phyloP scores from a whole-genome alignment of 2,329 filamentous ascomycete species.

The Cladorrhinum sp. region DNA sequence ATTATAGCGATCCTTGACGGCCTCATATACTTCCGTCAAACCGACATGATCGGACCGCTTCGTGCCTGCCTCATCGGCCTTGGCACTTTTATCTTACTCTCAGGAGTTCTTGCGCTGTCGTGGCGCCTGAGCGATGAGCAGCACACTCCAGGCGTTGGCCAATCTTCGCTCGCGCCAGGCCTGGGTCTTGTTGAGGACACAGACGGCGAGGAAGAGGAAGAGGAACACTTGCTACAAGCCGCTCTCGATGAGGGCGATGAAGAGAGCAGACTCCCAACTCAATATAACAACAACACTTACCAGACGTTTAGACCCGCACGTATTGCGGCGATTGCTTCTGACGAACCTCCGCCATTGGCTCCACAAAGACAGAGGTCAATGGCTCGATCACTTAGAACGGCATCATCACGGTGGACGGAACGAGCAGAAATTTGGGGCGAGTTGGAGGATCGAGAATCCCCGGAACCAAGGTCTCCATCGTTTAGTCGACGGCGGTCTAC shows the following conservation, averaged over 20 bases:
- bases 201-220: constrained; percentile 59
- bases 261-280: constrained; percentile 21
- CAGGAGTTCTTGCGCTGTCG: constrained; percentile 84
- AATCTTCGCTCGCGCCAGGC: constrained; percentile 74
- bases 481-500: constrained; percentile 45
- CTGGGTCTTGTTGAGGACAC: constrained; percentile 75
- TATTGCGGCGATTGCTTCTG: constrained; percentile 28
- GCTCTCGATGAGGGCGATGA: constrained; percentile 45
- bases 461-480: constrained; percentile 35
- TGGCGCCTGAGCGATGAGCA: constrained; percentile 87
- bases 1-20: constrained; percentile 97
- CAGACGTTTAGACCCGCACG: constrained; percentile 46
- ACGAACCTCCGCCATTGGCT: constrained; percentile 20
- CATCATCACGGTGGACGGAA: constrained; percentile 57
- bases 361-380: constrained; percentile 37
- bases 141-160: constrained; percentile 55
- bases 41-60: constrained; percentile 69
- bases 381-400: constrained; percentile 27
- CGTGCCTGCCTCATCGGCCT: constrained; percentile 80
- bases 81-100: constrained; percentile 80
- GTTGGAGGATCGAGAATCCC: constrained; percentile 67
- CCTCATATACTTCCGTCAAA: constrained; percentile 93
- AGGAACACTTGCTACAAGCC: constrained; percentile 52
- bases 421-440: constrained; percentile 84
- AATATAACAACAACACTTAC: constrained; percentile 36